These are phyloP conservation scores for Drosera spatulata DNA, from an alignment of 179 eudicot genomes.

Conservation along the genomic window DNA sequence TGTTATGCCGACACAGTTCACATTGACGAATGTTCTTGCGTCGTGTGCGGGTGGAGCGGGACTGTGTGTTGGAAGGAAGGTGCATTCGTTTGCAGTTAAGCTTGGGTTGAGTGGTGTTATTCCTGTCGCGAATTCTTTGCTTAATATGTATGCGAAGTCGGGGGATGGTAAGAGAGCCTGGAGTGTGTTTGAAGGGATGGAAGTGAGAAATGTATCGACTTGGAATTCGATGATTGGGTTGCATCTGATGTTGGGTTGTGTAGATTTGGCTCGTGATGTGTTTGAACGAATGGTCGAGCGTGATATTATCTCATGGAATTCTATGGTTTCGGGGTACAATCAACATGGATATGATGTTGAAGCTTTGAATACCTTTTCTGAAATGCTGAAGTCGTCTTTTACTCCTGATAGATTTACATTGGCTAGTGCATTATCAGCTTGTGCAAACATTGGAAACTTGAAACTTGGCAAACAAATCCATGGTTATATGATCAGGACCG, in stretches of 20 bases:
- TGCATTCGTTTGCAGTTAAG: conserved; percentile 29
- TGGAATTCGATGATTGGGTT: conserved; percentile 46
- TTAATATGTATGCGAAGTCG: conserved; percentile 38
- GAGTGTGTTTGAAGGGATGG: conserved; percentile 32
- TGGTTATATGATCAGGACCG: conserved; percentile 24
- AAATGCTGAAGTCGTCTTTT: conserved; percentile 22
- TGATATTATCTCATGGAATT: conserved; percentile 36
- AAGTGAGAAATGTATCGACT: conserved; percentile 29
- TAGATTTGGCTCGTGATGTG: conserved; percentile 26
- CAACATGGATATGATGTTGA: conserved; percentile 26
- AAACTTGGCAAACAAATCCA: conserved; percentile 31
- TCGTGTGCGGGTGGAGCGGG: conserved; percentile 23
- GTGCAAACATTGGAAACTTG: conserved; percentile 21
- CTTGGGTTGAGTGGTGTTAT: conserved; percentile 29
- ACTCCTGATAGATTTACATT: conserved; percentile 33
- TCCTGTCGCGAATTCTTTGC: conserved; percentile 33
- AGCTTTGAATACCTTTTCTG: conserved; percentile 24
- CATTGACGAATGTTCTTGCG: conserved; percentile 30
- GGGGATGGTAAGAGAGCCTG: conserved; percentile 26
- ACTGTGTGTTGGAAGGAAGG: conserved; percentile 22
- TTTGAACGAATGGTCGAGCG: conserved; percentile 34
- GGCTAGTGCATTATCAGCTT: conserved; percentile 42
- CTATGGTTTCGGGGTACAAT: conserved; percentile 29
- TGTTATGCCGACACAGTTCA: conserved; percentile 23
- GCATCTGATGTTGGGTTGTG: conserved; percentile 35